Percentiles rank a stretch among this genome's conserved stretches.
phyloP scores from a whole-genome alignment of 1,284 basidiomycete species.

The Takashimella tepidaria region DNA sequence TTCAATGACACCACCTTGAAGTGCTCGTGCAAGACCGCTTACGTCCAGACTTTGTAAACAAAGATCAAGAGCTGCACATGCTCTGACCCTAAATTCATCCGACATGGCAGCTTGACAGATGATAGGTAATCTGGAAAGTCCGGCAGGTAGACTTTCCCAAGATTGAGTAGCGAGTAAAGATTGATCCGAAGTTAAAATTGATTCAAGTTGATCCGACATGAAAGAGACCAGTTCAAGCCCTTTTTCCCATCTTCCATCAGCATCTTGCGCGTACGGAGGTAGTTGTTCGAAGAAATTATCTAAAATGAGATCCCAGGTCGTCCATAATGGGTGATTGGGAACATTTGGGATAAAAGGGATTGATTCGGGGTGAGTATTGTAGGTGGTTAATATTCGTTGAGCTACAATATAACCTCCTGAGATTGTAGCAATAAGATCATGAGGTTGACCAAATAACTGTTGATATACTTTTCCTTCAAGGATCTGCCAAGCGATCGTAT shows the following conservation, averaged over 20 bases:
- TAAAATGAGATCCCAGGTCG: slow-evolving; percentile 37
- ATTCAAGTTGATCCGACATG: slow-evolving; percentile 37
- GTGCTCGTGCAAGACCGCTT: slow-evolving; percentile 18
- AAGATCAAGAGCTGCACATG: slow-evolving; percentile 26
- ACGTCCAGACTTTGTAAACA: slow-evolving; percentile 22
- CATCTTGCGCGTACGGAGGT: slow-evolving; percentile 26
- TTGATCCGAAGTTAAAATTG: slow-evolving; percentile 21
- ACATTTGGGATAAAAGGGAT: slow-evolving; percentile 28
- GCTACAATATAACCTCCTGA: slow-evolving; percentile 32
- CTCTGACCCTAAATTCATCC: slow-evolving; percentile 14
- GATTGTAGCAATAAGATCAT: slow-evolving; percentile 25
- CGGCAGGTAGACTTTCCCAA: slow-evolving; percentile 1
- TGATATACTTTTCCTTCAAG: slow-evolving; percentile 25
- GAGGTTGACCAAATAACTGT: slow-evolving; percentile 25
- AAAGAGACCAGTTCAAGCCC: slow-evolving; percentile 30
- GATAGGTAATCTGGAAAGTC: slow-evolving; percentile 29
- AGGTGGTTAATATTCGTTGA: slow-evolving; percentile 28
- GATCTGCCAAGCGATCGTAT: slow-evolving; percentile 38
- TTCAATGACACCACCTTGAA: slow-evolving; percentile 32
- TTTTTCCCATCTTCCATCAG: slow-evolving; percentile 19
- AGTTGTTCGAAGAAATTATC: slow-evolving; percentile 39
- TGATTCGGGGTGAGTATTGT: slow-evolving; percentile 26
- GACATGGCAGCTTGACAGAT: slow-evolving; percentile 28
- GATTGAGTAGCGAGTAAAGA: background rate
- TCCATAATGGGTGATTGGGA: slow-evolving; percentile 29